A percentile compares a stretch with the other conserved stretches of the same genome.
These are phyloP conservation scores for Nothopassalora personata DNA, from an alignment of 2,329 filamentous ascomycete genomes.

Conservation along the genomic window DNA sequence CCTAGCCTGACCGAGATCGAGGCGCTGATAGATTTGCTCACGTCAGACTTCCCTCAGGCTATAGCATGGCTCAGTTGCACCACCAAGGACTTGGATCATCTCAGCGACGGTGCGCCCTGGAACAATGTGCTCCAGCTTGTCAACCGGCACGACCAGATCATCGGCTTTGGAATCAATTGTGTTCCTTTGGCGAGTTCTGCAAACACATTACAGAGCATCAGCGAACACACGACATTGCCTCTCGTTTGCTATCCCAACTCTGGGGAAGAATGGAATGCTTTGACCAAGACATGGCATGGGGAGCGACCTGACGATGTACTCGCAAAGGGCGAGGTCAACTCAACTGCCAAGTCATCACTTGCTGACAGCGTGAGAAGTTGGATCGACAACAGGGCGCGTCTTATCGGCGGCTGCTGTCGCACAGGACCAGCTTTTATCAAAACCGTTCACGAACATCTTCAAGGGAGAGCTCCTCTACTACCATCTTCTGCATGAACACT, in stretches of 20 bases:
- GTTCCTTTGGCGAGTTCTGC: slow-evolving; percentile 34
- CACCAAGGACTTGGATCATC: slow-evolving; percentile 31
- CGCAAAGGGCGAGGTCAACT: slow-evolving; percentile 24
- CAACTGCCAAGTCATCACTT: slow-evolving; percentile 4
- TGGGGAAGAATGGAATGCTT: slow-evolving; percentile 44
- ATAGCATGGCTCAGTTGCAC: slow-evolving; percentile 43
- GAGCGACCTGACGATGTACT: slow-evolving; percentile 22
- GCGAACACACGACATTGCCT: slow-evolving; percentile 29
- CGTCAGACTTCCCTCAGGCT: slow-evolving; percentile 33
- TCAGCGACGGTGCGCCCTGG: slow-evolving; percentile 41
- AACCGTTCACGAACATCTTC: background rate
- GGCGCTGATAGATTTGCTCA: slow-evolving; percentile 37
- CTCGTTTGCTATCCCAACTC: slow-evolving; percentile 43
- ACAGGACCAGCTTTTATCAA: slow-evolving; percentile 34
- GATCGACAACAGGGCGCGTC: slow-evolving; percentile 37
- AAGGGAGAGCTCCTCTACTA: background rate
- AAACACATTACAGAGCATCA: slow-evolving; percentile 32
- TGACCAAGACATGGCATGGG: slow-evolving; percentile 33
- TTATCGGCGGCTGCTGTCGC: slow-evolving; percentile 47
- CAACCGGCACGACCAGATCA: slow-evolving; percentile 29
- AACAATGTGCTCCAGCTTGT: slow-evolving; percentile 30
- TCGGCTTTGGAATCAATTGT: slow-evolving; percentile 45
- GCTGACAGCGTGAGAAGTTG: slow-evolving; percentile 8
- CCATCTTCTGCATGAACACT: background rate
- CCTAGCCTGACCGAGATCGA: slow-evolving; percentile 37